Evolutionary conservation across 768 basidiomycete genomes (phyloP).

Genomic region (Boletus rex-veris): DNA sequence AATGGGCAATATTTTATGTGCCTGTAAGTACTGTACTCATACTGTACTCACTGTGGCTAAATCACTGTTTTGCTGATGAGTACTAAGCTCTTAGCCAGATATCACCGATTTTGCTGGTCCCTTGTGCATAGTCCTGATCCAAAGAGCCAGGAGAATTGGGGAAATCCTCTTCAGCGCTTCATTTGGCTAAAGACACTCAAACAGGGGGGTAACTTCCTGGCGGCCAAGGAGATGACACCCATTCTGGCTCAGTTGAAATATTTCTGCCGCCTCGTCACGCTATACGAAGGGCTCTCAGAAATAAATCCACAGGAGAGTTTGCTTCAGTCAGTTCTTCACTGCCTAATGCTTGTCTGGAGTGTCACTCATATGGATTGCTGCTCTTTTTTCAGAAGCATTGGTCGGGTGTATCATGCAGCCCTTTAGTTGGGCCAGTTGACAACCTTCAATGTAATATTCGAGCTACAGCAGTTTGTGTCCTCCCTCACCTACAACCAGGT

Average conservation of each 20-base stretch:
- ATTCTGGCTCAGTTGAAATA: background rate
- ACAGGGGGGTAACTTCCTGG: background rate
- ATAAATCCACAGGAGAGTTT: background rate
- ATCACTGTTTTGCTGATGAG: too few relatives aligned
- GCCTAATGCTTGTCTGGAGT: too few relatives aligned
- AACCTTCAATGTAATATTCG: background rate
- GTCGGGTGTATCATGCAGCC: background rate
- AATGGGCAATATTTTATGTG: too few relatives aligned
- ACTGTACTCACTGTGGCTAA: too few relatives aligned
- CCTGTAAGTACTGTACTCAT: too few relatives aligned
- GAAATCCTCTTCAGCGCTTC: background rate
- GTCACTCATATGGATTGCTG: background rate
- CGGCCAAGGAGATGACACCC: background rate
- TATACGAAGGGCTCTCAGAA: background rate
- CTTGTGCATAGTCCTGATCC: background rate
- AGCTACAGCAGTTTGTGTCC: background rate
- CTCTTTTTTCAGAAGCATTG: background rate
- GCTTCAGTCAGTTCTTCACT: background rate
- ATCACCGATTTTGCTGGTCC: constrained; percentile 1
- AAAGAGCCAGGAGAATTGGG: background rate
- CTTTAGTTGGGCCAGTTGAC: background rate
- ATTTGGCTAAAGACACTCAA: background rate
- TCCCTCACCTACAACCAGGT: background rate
- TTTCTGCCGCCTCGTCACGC: background rate
- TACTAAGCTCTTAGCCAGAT: background rate